A percentile compares a stretch with the other conserved stretches of the same genome.
Evolutionary conservation across 2,329 filamentous ascomycete genomes (phyloP).

Genomic region (Aspergillus tanneri): DNA sequence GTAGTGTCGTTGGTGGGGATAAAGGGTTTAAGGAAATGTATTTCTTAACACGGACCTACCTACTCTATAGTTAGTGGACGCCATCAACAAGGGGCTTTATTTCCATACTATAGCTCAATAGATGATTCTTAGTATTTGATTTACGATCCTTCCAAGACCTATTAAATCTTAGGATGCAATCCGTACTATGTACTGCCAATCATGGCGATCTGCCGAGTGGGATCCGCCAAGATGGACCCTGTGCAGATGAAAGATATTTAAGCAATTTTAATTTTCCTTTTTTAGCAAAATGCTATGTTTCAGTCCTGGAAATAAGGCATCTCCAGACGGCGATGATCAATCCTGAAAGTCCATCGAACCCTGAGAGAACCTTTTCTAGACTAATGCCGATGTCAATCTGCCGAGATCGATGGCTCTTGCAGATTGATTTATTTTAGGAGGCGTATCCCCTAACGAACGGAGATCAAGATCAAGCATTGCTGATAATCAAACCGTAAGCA

Average conservation of each 20-base stretch:
- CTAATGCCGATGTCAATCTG: conserved; percentile 2
- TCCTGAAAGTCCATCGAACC: conserved; percentile 9
- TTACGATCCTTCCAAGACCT: too few relatives aligned
- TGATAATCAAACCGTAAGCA: too few relatives aligned
- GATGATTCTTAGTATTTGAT: too few relatives aligned
- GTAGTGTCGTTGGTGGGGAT: neutral
- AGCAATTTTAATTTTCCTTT: conserved; percentile 16
- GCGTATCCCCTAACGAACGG: too few relatives aligned
- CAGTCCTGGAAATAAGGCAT: conserved; percentile 7
- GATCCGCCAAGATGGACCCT: conserved; percentile 36
- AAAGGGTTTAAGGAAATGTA: neutral
- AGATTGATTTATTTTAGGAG: neutral
- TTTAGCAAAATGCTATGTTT: too few relatives aligned
- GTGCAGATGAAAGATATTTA: conserved; percentile 36
- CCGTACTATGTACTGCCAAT: conserved; percentile 33
- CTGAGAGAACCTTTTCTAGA: neutral
- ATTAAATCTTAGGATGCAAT: conserved; percentile 19
- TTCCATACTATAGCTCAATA: too few relatives aligned
- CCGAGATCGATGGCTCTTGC: conserved; percentile 1
- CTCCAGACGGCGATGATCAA: conserved; percentile 4
- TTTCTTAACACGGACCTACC: too few relatives aligned
- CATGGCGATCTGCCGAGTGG: conserved; percentile 40
- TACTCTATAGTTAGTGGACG: too few relatives aligned
- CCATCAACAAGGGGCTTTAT: too few relatives aligned
- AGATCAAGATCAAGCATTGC: too few relatives aligned